Conservation (phyloP, 2,329 filamentous ascomycete species). For the Fusarium sp. region DNA sequence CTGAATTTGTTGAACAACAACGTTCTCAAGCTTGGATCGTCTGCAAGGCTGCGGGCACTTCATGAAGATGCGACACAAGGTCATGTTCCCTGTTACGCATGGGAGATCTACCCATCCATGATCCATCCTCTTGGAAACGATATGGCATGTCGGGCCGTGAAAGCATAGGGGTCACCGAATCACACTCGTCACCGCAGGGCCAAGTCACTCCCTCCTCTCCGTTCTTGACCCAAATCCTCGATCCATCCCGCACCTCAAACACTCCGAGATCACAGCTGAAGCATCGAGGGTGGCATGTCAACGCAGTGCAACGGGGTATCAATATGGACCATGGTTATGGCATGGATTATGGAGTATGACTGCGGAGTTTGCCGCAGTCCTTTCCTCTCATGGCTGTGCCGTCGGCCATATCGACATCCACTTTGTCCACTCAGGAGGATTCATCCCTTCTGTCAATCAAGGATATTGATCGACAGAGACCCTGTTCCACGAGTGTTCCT, state of each 20-base stretch:
- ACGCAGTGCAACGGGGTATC: constrained; percentile 1
- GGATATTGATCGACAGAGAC: constrained; percentile 32
- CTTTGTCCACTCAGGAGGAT: constrained; percentile 14
- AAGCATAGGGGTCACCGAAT: constrained; percentile 3
- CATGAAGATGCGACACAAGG: constrained; percentile 41
- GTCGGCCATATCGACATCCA: constrained; percentile 23
- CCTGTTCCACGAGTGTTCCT: constrained; percentile 34
- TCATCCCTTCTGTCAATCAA: constrained; percentile 32
- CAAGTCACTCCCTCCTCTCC: constrained; percentile 12
- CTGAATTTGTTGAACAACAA: not conserved
- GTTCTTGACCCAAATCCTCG: constrained; percentile 26
- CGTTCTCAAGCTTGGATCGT: constrained; percentile 26
- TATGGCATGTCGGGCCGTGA: constrained; percentile 7
- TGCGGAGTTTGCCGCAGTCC: constrained; percentile 17
- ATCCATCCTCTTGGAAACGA: constrained; percentile 37
- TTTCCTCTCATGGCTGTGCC: constrained; percentile 27
- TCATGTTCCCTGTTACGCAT: constrained; percentile 38
- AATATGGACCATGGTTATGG: not conserved
- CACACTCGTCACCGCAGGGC: constrained; percentile 14
- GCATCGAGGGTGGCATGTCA: constrained; percentile 19
- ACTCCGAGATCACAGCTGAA: constrained; percentile 25
- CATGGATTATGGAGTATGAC: not conserved
- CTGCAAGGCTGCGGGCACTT: constrained; percentile 36
- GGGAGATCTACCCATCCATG: constrained; percentile 35
- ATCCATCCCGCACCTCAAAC: constrained; percentile 30